These are phyloP conservation scores for Plasmopara viticola DNA, from an alignment of 352 stramenopile genomes.

Conservation along the genomic window DNA sequence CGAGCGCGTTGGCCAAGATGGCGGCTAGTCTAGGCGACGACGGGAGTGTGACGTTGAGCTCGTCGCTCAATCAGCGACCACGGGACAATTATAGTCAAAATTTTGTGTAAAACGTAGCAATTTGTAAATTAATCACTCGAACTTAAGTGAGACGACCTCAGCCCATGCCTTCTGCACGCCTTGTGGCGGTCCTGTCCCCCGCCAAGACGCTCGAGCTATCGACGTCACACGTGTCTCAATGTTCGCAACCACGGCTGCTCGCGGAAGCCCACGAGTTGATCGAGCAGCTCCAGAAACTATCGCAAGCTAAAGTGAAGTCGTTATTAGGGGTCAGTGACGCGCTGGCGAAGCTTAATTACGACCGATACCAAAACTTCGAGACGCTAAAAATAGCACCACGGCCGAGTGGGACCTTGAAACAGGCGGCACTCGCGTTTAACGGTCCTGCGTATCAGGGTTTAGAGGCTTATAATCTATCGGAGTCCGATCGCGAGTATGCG, in stretches of 20 bases:
- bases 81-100: conserved; percentile 61
- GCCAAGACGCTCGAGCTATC: conserved; percentile 86
- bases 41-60: conserved; percentile 4
- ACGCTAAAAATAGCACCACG: conserved; percentile 12
- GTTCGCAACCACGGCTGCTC: conserved; percentile 52
- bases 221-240: conserved; percentile 17
- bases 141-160: neutral
- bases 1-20: conserved; percentile 22
- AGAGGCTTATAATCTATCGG: conserved; percentile 48
- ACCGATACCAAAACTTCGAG: conserved; percentile 72
- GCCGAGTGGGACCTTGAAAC: conserved; percentile 52
- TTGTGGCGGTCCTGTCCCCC: conserved; percentile 85
- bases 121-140: neutral
- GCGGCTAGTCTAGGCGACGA: conserved; percentile 18
- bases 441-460: conserved; percentile 80
- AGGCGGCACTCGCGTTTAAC: conserved; percentile 71
- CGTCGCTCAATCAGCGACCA: conserved; percentile 17
- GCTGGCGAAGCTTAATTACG: conserved; percentile 83
- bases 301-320: conserved; percentile 65
- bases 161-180: conserved; percentile 18
- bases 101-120: conserved; percentile 32
- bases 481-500: conserved; percentile 63
- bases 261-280: conserved; percentile 48
- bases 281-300: conserved; percentile 53
- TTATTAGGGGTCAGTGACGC: conserved; percentile 78